A percentile compares a stretch with the other conserved stretches of the same genome.
phyloP scores from a whole-genome alignment of 2,329 filamentous ascomycete genomes.

The Cladophialophora immunda region DNA sequence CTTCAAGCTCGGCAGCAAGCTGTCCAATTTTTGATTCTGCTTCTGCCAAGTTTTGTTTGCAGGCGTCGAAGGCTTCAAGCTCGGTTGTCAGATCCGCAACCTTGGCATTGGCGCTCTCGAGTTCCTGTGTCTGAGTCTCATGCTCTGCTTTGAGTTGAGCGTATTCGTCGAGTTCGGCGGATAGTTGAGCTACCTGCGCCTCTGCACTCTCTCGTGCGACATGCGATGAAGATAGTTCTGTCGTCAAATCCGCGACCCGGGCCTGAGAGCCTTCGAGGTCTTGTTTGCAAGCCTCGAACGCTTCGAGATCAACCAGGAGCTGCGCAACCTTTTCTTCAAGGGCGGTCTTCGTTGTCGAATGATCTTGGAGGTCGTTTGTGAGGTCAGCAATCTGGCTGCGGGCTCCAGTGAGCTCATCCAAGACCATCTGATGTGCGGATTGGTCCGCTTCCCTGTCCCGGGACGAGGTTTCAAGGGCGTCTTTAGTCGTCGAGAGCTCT shows the following conservation, averaged over 20 bases:
- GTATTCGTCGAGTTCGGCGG: conserved; percentile 20
- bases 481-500: conserved; percentile 27
- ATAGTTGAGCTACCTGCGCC: conserved; percentile 27
- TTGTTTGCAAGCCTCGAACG: conserved; percentile 23
- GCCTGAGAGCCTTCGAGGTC: conserved; percentile 27
- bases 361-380: conserved; percentile 22
- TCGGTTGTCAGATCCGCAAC: conserved; percentile 13
- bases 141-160: conserved; percentile 23
- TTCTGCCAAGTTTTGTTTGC: conserved; percentile 19
- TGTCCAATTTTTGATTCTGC: conserved; percentile 4
- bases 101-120: conserved; percentile 15
- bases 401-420: conserved; percentile 28
- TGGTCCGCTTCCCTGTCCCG: conserved; percentile 26
- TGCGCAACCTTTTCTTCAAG: conserved; percentile 29
- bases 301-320: conserved; percentile 28
- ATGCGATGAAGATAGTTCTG: conserved; percentile 19
- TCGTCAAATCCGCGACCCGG: conserved; percentile 25
- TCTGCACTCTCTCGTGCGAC: conserved; percentile 19
- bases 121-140: conserved; percentile 15
- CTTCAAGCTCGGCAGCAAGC: conserved; percentile 4
- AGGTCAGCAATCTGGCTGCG: conserved; percentile 28
- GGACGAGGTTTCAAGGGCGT: conserved; percentile 24
- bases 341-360: conserved; percentile 21
- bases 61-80: not conserved
- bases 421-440: conserved; percentile 22